Conservation (phyloP, 306 rosid genomes). For the Vigna hirtella region DNA sequence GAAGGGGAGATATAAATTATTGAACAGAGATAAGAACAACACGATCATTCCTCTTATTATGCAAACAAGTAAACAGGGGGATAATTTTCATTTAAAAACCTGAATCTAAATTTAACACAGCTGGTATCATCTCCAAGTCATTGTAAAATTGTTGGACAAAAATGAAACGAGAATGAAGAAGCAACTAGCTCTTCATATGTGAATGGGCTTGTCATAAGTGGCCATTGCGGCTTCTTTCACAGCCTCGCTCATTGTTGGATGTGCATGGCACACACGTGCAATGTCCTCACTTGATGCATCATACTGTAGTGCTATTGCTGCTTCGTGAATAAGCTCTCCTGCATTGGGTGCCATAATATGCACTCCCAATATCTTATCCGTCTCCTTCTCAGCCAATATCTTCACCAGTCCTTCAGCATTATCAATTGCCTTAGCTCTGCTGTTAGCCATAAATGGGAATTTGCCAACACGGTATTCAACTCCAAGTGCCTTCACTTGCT, state of each 20-base stretch:
- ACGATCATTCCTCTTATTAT: conserved; percentile 51
- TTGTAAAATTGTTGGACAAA: conserved; percentile 56
- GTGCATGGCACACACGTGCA: conserved; percentile 99
- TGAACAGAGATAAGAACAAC: conserved; percentile 53
- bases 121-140: conserved; percentile 57
- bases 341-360: conserved; percentile 98
- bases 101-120: conserved; percentile 54
- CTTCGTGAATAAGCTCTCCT: conserved; percentile 97
- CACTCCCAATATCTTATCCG: conserved; percentile 98
- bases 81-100: conserved; percentile 58
- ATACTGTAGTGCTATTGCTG: conserved; percentile 85
- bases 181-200: conserved; percentile 61
- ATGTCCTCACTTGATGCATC: conserved; percentile 97
- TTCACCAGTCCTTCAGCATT: conserved; percentile 95
- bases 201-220: conserved; percentile 97
- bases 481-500: conserved; percentile 84
- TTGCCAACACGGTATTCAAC: conserved; percentile 87
- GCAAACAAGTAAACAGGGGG: conserved; percentile 39
- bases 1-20: conserved; percentile 51
- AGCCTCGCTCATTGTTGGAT: conserved; percentile 99
- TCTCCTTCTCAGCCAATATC: conserved; percentile 88
- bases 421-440: conserved; percentile 99
- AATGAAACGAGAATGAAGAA: conserved; percentile 50
- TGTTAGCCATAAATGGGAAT: conserved; percentile 95
- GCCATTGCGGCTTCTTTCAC: conserved; percentile 99